Evolutionary conservation across 371 early-diverging fungal genomes (phyloP).

Genomic region (Coemansia sp.): DNA sequence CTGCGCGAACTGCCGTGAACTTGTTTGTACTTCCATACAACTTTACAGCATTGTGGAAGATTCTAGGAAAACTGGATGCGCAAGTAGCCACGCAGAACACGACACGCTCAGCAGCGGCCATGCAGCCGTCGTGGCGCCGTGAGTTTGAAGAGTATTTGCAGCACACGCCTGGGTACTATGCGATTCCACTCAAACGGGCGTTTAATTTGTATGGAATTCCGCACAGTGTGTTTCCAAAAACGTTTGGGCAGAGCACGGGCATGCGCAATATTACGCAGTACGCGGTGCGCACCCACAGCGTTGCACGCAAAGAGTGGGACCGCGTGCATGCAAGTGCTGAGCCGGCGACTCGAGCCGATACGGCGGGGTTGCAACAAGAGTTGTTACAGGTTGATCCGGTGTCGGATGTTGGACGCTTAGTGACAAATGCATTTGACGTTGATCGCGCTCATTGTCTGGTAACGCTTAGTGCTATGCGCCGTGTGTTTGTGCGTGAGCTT

Average conservation of each 20-base stretch:
- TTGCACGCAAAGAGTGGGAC: slow-evolving; percentile 48
- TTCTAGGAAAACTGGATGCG: slow-evolving; percentile 51
- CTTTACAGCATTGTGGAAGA: slow-evolving; percentile 63
- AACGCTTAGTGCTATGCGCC: slow-evolving; percentile 47
- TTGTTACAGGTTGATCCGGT: slow-evolving; percentile 32
- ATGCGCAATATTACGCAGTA: slow-evolving; percentile 36
- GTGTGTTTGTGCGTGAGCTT: slow-evolving; percentile 45
- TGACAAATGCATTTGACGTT: slow-evolving; percentile 52
- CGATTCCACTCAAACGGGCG: slow-evolving; percentile 47
- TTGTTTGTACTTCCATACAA: slow-evolving; percentile 70
- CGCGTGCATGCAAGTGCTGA: slow-evolving; percentile 17
- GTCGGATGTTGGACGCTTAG: slow-evolving; percentile 28
- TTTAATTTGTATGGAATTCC: slow-evolving; percentile 50
- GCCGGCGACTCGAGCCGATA: background rate
- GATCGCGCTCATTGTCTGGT: slow-evolving; percentile 47
- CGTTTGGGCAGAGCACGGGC: slow-evolving; percentile 50
- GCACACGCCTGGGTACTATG: slow-evolving; percentile 60
- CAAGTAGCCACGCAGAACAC: slow-evolving; percentile 25
- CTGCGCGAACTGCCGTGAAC: slow-evolving; percentile 61
- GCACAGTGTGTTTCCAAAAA: slow-evolving; percentile 41
- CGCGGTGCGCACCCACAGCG: slow-evolving; percentile 16
- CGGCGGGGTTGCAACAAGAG: slow-evolving; percentile 28
- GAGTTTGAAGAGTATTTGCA: slow-evolving; percentile 61
- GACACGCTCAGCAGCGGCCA: slow-evolving; percentile 30
- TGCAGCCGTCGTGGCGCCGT: slow-evolving; percentile 52